phyloP scores from a whole-genome alignment of 2,329 filamentous ascomycete species.

The Cytospora chrysosperma region DNA sequence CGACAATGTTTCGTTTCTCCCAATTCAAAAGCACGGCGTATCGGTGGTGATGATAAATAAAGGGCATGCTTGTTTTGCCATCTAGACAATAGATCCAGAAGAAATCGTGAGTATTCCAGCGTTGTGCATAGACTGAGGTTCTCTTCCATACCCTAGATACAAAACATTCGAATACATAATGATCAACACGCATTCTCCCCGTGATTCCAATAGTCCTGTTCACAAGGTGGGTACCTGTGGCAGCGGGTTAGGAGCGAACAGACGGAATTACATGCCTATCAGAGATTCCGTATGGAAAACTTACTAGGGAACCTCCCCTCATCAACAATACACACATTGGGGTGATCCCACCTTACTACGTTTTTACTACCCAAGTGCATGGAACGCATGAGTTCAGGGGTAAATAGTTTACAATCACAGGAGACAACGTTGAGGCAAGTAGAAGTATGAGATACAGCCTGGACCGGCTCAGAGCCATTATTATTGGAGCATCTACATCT shows the following conservation, averaged over 20 bases:
- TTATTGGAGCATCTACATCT: conserved; percentile 14
- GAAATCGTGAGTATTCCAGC: background rate
- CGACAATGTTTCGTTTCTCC: background rate
- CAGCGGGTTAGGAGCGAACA: no score
- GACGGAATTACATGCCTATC: no score
- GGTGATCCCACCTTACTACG: no score
- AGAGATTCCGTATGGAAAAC: no score
- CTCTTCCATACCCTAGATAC: background rate
- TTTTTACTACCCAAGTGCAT: no score
- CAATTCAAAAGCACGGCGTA: conserved; percentile 8
- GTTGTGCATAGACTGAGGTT: background rate
- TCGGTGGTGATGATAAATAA: conserved; percentile 7
- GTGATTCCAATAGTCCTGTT: background rate
- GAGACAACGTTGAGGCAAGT: background rate
- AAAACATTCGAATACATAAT: background rate
- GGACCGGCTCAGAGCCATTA: background rate
- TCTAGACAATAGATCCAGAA: background rate
- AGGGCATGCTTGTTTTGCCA: background rate
- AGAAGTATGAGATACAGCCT: background rate
- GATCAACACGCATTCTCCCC: background rate
- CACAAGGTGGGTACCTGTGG: background rate
- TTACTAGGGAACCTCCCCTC: no score
- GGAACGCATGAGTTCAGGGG: background rate
- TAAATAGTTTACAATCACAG: background rate
- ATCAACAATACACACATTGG: no score